phyloP scores from a whole-genome alignment of 257 asterid genomes.

The Catharanthus roseus region DNA sequence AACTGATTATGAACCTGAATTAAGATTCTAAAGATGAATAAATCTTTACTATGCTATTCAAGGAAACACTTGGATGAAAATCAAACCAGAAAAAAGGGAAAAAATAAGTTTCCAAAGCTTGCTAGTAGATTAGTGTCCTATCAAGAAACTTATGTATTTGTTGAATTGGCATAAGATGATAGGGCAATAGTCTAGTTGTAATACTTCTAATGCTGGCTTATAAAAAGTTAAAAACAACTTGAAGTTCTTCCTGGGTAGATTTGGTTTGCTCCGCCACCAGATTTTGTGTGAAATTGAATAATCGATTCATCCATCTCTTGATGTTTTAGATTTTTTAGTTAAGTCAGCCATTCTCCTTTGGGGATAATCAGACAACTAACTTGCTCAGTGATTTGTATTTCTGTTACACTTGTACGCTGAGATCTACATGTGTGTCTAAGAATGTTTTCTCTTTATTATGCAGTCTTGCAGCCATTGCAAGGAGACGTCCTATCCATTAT shows the following conservation, averaged over 20 bases:
- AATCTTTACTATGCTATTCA: background rate
- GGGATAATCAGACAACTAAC: background rate
- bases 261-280: background rate
- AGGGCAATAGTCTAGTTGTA: background rate
- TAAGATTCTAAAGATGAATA: background rate
- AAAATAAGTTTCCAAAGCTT: background rate
- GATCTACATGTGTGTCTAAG: constrained; percentile 10
- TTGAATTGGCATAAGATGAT: background rate
- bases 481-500: constrained; percentile 71
- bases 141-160: background rate
- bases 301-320: background rate
- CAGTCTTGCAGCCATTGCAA: constrained; percentile 90
- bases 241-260: too few relatives aligned
- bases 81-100: background rate
- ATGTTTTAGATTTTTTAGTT: background rate
- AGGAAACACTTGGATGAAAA: background rate
- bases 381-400: constrained; percentile 2
- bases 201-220: background rate
- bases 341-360: background rate
- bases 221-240: background rate
- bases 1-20: background rate
- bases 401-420: background rate
- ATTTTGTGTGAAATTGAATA: background rate
- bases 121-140: background rate
- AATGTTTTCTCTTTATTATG: constrained; percentile 26